Evolutionary conservation across 352 stramenopile species (phyloP), one percentile per base, ranked within the genome.

Genomic region (Phytophthora podocarpi): DNA sequence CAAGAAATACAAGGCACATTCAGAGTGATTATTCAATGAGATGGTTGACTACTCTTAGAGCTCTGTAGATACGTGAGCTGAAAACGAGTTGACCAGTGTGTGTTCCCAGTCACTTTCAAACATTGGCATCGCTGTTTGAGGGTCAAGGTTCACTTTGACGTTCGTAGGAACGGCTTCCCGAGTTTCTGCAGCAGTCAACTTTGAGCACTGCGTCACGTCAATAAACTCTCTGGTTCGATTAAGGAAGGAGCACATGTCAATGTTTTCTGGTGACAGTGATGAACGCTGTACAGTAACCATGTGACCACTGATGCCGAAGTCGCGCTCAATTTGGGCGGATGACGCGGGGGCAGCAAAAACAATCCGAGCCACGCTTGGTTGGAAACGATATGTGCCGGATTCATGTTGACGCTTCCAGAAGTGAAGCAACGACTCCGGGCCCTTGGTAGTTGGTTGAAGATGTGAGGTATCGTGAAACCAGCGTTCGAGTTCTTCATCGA

Each of bases 31-130:
- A n/a, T n/a, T n/a, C n/a, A n/a, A n/a, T n/a, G n/a, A n/a, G n/a
- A n/a, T n/a, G n/a, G n/a, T n/a, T n/a, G n/a, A n/a, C n/a, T n/a
- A 37, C 9, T 5, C 32, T 37, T 37, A 37, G 11, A 37, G 32
- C 9, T 23, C 34, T 23, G n/a, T n/a, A n/a, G n/a, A n/a, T n/a
- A n/a, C 11, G 34, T 56, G 48, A 24, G 48, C 48, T 8, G 36
- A 58, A 23, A 49, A 58, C 3, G 50, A 47, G 27, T 49, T 48
- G 8, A 48, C 23, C 27, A 49, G 21, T 3, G 50, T 27, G 12
- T 58, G 34, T 20, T 48, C 50, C 36, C 36, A 58, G 28, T 58
- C 50, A 18, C 50, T 49, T 15, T 58, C 50, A 31, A 58, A 49
- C 36, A 58, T 49, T 32, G 41, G 36, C 50, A 58, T 48, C 6